Conservation (phyloP, 805 yeast species). For the Jamesozyma jinghongensis region DNA sequence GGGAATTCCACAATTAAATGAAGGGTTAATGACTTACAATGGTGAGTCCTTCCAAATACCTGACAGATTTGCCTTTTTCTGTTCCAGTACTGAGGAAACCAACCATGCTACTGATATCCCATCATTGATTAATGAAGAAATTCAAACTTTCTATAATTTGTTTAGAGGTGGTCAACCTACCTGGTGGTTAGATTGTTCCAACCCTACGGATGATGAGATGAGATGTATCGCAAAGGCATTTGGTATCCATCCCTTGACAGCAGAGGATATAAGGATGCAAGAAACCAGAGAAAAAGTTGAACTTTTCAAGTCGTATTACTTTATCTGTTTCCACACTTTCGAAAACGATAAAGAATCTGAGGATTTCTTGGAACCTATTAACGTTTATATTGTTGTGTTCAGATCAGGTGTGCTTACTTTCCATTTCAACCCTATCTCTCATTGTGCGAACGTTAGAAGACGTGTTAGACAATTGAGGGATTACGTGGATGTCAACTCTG, state of each 20-base stretch:
- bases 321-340: slow-evolving; percentile 95
- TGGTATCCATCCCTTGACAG: slow-evolving; percentile 95
- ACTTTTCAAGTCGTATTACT: slow-evolving; percentile 78
- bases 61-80: slow-evolving; percentile 76
- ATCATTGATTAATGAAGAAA: slow-evolving; percentile 54
- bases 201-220: slow-evolving; percentile 95
- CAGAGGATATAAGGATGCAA: slow-evolving; percentile 94
- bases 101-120: slow-evolving; percentile 84
- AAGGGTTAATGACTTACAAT: background rate
- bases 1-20: background rate
- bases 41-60: slow-evolving; percentile 35
- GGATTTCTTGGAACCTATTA: slow-evolving; percentile 74
- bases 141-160: slow-evolving; percentile 52
- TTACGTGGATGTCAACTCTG: slow-evolving; percentile 68
- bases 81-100: slow-evolving; percentile 75
- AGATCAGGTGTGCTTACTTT: slow-evolving; percentile 58
- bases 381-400: slow-evolving; percentile 65
- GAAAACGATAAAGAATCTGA: slow-evolving; percentile 74
- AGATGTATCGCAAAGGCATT: slow-evolving; percentile 84
- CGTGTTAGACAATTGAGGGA: slow-evolving; percentile 73
- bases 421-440: slow-evolving; percentile 59
- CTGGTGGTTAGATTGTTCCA: slow-evolving; percentile 94
- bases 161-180: slow-evolving; percentile 66
- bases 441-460: slow-evolving; percentile 70
- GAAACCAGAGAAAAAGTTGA: slow-evolving; percentile 97